Evolutionary conservation across 2,329 filamentous ascomycete species (phyloP), one percentile per base, ranked within the genome.

Genomic region (Pseudogymnoascus sp.): DNA sequence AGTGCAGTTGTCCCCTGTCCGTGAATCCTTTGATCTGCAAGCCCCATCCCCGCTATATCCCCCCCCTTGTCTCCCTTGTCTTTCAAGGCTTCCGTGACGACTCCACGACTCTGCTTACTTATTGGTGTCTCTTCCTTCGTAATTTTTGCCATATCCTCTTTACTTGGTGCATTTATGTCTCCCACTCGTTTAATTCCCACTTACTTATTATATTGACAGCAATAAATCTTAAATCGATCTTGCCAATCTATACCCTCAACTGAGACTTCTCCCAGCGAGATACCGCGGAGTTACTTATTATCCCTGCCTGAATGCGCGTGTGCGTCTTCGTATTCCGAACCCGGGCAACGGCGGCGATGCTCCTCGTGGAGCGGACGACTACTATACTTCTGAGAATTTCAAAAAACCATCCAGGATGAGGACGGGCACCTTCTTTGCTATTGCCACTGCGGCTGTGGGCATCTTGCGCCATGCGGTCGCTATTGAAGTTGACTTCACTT

Each of bases 401-500:
- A 26, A 52, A 52, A 9, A 52, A 30, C 10, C n/a, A 30, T 33
- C 5, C 45, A 52, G 26, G 26, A 52, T 52, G 45, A 52, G 33
- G 45, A 33, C 26, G 15, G 26, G 45, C 45, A 52, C n/a, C 26
- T 30, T 30, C 9, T 30, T 52, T 10, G 15, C 45, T 18, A 5
- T 30, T 13, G 9, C 26, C 15, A 13, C 45, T n/a, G 45, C 45
- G 18, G 15, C 26, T 52, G 45, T 15, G 45, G 45, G 45, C 45
- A 1, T 52, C 26, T 13, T 30, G 9, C 26, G 45, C 45, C 45
- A 52, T 5, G 35, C 58, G 45, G 18, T 45, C 21, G 68, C 67
- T 30, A 63, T 69, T 26, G 62, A 65, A 21, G 52, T 71, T 3
- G 65, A 70, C 62, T 60, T 71, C 9, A 64, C 63, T 5, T 65